Conservation (phyloP, 2,329 filamentous ascomycete genomes). For the Elsinoe perseae region DNA sequence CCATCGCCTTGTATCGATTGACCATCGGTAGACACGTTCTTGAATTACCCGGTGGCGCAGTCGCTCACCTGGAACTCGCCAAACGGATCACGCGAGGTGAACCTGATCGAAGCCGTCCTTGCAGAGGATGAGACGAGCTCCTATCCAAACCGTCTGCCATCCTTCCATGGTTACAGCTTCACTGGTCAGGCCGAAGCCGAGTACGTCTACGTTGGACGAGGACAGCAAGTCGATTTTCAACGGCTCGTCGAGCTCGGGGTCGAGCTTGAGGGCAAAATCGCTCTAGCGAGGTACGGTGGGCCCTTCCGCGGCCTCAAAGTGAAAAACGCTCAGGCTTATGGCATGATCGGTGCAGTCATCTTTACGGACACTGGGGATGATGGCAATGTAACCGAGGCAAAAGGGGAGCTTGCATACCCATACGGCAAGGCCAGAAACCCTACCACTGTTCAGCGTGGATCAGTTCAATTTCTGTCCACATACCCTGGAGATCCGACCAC, state of each 20-base stretch:
- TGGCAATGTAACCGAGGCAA: conserved; percentile 40
- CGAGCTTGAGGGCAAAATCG: conserved; percentile 41
- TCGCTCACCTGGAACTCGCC: conserved; percentile 34
- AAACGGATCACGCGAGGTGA: conserved; percentile 64
- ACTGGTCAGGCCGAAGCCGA: conserved; percentile 41
- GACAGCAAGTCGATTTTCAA: conserved; percentile 40
- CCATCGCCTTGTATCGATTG: conserved; percentile 21
- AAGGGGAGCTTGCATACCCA: conserved; percentile 38
- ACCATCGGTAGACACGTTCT: conserved; percentile 34
- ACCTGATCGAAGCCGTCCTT: conserved; percentile 24
- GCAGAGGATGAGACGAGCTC: conserved; percentile 32
- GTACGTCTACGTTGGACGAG: conserved; percentile 41
- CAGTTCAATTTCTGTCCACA: conserved; percentile 54
- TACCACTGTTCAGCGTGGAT: conserved; percentile 39
- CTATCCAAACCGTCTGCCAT: conserved; percentile 62
- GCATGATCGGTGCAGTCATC: conserved; percentile 40
- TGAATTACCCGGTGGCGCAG: conserved; percentile 41
- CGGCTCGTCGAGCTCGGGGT: conserved; percentile 34
- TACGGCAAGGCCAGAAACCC: conserved; percentile 40
- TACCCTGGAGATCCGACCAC: conserved; percentile 66
- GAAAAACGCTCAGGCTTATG: conserved; percentile 40
- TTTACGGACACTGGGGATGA: conserved; percentile 42
- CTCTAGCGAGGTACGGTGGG: conserved; percentile 40
- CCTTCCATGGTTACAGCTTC: conserved; percentile 43
- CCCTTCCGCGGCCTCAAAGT: conserved; percentile 42